These are phyloP conservation scores for Paralagenidium karlingii DNA, from an alignment of 352 stramenopile species.

Conservation along the genomic window DNA sequence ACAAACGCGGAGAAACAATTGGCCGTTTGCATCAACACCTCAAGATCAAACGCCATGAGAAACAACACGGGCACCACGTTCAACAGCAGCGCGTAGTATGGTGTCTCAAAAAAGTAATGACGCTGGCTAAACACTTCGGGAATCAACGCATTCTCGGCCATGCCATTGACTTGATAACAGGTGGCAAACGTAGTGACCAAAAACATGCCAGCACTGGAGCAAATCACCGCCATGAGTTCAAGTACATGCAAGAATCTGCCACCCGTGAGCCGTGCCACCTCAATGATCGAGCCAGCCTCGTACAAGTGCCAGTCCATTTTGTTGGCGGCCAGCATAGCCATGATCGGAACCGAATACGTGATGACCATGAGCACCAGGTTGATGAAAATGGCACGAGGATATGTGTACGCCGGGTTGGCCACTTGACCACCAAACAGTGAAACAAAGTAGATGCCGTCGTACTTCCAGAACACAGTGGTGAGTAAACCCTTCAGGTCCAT, in stretches of 20 bases:
- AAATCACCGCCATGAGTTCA: constrained; percentile 68
- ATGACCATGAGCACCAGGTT: constrained; percentile 58
- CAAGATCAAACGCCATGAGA: constrained; percentile 39
- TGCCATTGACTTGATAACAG: constrained; percentile 69
- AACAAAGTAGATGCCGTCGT: constrained; percentile 86
- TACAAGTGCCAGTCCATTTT: constrained; percentile 63
- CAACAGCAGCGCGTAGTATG: constrained; percentile 15
- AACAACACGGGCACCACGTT: constrained; percentile 24
- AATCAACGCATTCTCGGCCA: constrained; percentile 76
- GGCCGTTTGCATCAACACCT: constrained; percentile 69
- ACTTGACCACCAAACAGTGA: constrained; percentile 82
- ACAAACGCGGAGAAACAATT: constrained; percentile 84
- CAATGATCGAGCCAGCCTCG: constrained; percentile 72
- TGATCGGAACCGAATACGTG: constrained; percentile 79
- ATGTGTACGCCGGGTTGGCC: constrained; percentile 51
- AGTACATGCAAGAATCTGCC: constrained; percentile 72
- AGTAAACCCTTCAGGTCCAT: constrained; percentile 71
- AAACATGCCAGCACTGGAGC: constrained; percentile 82
- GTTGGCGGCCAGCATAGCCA: constrained; percentile 62
- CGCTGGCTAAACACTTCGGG: constrained; percentile 60
- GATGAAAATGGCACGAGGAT: constrained; percentile 31
- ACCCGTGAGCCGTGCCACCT: constrained; percentile 70
- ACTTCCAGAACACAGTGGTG: constrained; percentile 91
- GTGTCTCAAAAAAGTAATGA: constrained; percentile 16
- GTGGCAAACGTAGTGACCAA: constrained; percentile 83